phyloP scores from a whole-genome alignment of 2,329 filamentous ascomycete genomes.

The Botrytis fabae region DNA sequence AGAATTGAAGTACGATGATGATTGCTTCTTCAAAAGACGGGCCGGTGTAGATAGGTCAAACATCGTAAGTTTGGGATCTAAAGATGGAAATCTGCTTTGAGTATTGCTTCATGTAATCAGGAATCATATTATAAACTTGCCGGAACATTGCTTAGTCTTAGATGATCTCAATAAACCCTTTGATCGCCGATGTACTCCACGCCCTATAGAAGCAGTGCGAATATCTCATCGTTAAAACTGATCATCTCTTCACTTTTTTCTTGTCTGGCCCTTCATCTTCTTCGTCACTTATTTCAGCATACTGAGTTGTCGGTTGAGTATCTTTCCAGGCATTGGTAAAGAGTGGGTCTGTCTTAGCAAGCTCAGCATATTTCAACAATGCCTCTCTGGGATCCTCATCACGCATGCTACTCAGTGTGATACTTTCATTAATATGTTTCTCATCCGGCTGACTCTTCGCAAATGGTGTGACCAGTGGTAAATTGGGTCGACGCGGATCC shows the following conservation, averaged over 20 bases:
- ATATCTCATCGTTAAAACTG: background rate
- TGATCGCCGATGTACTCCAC: background rate
- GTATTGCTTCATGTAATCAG: constrained; percentile 4
- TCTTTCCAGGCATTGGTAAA: constrained; percentile 93
- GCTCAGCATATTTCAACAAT: constrained; percentile 89
- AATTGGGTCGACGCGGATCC: constrained; percentile 82
- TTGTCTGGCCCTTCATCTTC: constrained; percentile 70
- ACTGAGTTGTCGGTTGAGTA: constrained; percentile 90
- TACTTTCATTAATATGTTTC: constrained; percentile 82
- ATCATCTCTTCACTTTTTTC: constrained; percentile 40
- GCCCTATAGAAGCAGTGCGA: background rate
- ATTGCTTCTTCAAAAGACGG: background rate
- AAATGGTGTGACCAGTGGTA: constrained; percentile 84
- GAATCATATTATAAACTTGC: constrained; percentile 12
- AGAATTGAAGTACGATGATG: background rate
- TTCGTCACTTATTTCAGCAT: constrained; percentile 84
- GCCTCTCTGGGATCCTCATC: constrained; percentile 96
- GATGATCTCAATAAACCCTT: background rate
- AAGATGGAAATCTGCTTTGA: background rate
- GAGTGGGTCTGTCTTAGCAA: constrained; percentile 87
- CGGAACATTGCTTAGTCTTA: background rate
- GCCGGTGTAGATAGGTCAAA: background rate
- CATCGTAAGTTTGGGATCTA: background rate
- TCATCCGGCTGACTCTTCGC: constrained; percentile 88
- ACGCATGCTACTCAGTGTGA: constrained; percentile 87